phyloP scores from a whole-genome alignment of 768 basidiomycete species.

The Antrodiella citrinella region DNA sequence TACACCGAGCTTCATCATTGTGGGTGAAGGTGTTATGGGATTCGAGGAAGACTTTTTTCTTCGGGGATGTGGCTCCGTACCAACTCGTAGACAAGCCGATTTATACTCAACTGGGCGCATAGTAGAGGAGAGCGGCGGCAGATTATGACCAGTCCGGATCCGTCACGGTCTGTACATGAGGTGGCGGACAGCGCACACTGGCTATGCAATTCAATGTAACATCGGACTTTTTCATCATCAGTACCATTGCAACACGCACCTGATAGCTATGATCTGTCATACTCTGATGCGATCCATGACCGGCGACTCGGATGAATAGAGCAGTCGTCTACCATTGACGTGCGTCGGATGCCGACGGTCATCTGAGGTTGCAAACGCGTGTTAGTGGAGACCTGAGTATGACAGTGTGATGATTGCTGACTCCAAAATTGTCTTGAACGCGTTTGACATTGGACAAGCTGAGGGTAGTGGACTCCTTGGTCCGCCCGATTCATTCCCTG shows the following conservation, averaged over 20 bases:
- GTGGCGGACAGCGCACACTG: not conserved
- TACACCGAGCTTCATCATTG: not conserved
- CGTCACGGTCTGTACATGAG: not conserved
- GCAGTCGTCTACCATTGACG: no score
- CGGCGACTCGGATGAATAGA: no score
- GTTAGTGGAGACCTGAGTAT: no score
- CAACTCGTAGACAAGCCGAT: not conserved
- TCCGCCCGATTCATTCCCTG: no score
- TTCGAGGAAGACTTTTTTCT: not conserved
- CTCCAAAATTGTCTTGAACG: no score
- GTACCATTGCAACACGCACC: not conserved
- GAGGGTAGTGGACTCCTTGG: no score
- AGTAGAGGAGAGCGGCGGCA: not conserved
- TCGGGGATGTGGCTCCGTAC: no score
- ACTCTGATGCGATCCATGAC: not conserved
- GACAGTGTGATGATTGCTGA: no score
- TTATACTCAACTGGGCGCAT: not conserved
- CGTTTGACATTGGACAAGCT: no score
- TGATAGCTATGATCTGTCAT: no score
- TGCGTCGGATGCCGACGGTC: no score
- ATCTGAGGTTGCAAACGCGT: no score
- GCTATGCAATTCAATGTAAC: not conserved
- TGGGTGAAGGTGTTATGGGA: not conserved
- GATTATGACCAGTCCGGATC: not conserved
- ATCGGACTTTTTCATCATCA: not conserved